Conservation (phyloP, 441 rosid species). For the Populus hybrid region DNA sequence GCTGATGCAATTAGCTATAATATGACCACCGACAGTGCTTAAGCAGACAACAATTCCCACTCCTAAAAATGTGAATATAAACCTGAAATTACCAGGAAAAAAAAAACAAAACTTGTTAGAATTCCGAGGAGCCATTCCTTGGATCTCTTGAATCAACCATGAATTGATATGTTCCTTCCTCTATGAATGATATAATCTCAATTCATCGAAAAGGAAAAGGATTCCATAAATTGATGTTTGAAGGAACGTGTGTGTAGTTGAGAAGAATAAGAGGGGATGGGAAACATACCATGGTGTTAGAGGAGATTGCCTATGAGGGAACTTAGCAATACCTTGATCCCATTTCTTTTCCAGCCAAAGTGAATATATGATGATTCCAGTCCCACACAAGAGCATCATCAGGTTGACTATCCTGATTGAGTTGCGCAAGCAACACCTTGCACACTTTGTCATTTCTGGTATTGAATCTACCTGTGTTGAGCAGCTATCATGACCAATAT, state of each 20-base stretch:
- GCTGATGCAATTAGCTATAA: slow-evolving; percentile 29
- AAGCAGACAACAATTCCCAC: slow-evolving; percentile 51
- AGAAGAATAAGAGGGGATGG: background rate
- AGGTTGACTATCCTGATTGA: slow-evolving; percentile 33
- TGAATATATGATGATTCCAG: slow-evolving; percentile 43
- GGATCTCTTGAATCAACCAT: too few species aligned
- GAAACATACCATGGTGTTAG: slow-evolving; percentile 46
- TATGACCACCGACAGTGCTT: slow-evolving; percentile 40
- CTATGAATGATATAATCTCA: too few species aligned
- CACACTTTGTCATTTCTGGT: slow-evolving; percentile 34
- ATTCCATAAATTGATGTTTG: too few species aligned
- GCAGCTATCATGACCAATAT: background rate
- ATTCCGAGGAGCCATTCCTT: too few species aligned
- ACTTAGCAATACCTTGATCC: slow-evolving; percentile 25
- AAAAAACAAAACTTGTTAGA: background rate
- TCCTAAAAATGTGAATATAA: slow-evolving; percentile 40
- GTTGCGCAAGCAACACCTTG: slow-evolving; percentile 38
- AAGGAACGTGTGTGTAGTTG: too few species aligned
- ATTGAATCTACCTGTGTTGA: background rate
- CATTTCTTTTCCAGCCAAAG: slow-evolving; percentile 60
- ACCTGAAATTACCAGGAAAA: slow-evolving; percentile 37
- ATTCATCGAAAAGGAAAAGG: too few species aligned
- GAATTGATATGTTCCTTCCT: too few species aligned
- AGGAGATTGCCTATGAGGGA: slow-evolving; percentile 18
- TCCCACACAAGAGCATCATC: slow-evolving; percentile 32